Evolutionary conservation across 306 rosid species (phyloP).

Genomic region (Trifolium fragiferum): DNA sequence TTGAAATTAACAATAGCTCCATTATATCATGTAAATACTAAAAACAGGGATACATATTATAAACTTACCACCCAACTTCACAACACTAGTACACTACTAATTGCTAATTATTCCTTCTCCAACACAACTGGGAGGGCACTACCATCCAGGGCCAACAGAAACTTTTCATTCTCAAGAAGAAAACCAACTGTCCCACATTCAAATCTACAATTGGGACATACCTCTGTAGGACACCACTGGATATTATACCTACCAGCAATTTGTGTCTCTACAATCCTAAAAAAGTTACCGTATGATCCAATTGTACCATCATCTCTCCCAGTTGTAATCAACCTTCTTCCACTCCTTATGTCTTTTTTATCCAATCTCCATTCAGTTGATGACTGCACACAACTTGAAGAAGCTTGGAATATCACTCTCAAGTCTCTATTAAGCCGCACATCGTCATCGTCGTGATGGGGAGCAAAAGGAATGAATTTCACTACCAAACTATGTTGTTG

Average conservation of each 20-base stretch:
- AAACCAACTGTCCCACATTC: constrained; percentile 49
- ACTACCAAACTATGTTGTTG: neutral
- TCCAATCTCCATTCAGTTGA: constrained; percentile 58
- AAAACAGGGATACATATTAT: neutral
- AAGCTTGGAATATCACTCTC: constrained; percentile 42
- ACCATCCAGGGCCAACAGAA: constrained; percentile 57
- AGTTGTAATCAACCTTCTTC: constrained; percentile 53
- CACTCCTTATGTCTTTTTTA: neutral
- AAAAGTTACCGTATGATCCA: constrained; percentile 36
- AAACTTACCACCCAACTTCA: neutral
- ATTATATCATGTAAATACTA: neutral
- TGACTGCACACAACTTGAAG: constrained; percentile 40
- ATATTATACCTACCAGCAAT: constrained; percentile 37
- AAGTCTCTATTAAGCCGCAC: constrained; percentile 46
- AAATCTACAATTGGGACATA: constrained; percentile 55
- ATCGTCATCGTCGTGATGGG: neutral
- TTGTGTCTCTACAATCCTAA: constrained; percentile 37
- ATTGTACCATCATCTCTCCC: constrained; percentile 11
- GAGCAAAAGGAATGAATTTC: constrained; percentile 48
- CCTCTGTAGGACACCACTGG: constrained; percentile 62
- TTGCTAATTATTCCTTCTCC: neutral
- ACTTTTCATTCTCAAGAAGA: constrained; percentile 51
- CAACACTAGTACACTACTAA: neutral
- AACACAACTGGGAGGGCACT: constrained; percentile 18
- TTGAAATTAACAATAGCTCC: neutral